Evolutionary conservation across 176 grass and related monocot species (phyloP), one percentile per base, ranked within the genome.

Genomic region (Hsuehochloa calcarea): DNA sequence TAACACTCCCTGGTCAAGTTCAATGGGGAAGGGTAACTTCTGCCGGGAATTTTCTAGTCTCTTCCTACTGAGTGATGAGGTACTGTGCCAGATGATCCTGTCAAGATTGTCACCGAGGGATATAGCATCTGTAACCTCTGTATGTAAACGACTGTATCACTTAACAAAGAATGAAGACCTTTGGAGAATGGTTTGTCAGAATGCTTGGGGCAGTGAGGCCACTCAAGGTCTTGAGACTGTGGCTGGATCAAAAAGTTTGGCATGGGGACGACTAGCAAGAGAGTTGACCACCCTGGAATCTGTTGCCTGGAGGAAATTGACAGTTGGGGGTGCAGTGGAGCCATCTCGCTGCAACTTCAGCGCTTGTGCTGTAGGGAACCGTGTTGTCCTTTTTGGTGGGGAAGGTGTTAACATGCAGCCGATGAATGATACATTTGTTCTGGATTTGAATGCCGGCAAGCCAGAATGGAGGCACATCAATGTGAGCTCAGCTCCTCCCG

Each of bases 151-250:
- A 65, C 26, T 98, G 17, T 92, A 94, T 80, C 83, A 81, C 75
- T 22, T 96, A 72, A 92, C 96, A 84, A 93, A 71, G 86, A 98
- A 98, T 90, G 96, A 98, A 45, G 88, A 94, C 84, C 89, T 95
- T 72, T 96, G 96, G 96, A 91, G 89, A 80, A 95, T 98, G 96
- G 93, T 98, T 85, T 98, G 96, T 86, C 93, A 94, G 74, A 94
- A 98, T 89, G 93, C 93, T 63, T 98, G 96, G 96, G 93, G 90
- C 26, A 82, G 52, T 8, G 91, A 94, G 43, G 89, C 90, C 44
- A 96, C 93, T 86, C 81, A 22, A 15, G 86, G 84, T 73, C 85
- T 95, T 80, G 93, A 95, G 87, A 92, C 81, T 78, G 91, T 91
- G 55, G 83, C 90, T 75, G 93, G 91, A 82, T 75, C 96, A 79